Evolutionary conservation across 805 yeast species (phyloP).

Genomic region (Candida taoyuanica): DNA sequence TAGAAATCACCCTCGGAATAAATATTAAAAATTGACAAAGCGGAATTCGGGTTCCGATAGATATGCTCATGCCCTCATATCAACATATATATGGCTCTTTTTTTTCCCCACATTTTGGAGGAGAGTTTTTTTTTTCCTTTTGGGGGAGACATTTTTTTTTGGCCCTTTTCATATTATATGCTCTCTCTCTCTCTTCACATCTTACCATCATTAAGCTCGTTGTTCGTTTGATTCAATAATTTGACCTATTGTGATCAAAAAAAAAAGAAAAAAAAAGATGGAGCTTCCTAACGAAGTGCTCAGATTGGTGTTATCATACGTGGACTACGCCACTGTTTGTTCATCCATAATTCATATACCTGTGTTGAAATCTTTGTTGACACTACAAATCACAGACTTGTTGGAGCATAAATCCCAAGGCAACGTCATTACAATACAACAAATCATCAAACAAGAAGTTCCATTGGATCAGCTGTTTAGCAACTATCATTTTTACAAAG

Average conservation of each 20-base stretch:
- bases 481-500: conserved; percentile 17
- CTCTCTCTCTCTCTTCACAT: no score
- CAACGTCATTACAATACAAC: conserved; percentile 8
- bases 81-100: not conserved
- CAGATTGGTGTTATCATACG: conserved; percentile 3
- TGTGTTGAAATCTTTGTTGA: conserved; percentile 10
- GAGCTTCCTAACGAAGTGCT: conserved; percentile 12
- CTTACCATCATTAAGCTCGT: no score
- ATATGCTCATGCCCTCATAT: not conserved
- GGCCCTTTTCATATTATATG: no score
- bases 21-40: not conserved
- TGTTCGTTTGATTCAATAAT: no score
- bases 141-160: no score
- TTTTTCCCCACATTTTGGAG: not conserved
- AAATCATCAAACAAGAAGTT: conserved; percentile 8
- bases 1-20: not conserved
- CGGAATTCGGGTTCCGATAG: not conserved
- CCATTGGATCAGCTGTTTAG: conserved; percentile 9
- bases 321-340: conserved; percentile 6
- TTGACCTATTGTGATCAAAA: no score
- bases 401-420: not conserved
- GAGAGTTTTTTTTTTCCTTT: no score
- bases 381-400: conserved; percentile 10
- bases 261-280: no score
- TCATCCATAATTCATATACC: conserved; percentile 12